Percentiles rank a stretch among this genome's conserved stretches.
These are phyloP conservation scores for Heritiera fomes DNA, from an alignment of 345 rosid genomes.

Conservation along the genomic window DNA sequence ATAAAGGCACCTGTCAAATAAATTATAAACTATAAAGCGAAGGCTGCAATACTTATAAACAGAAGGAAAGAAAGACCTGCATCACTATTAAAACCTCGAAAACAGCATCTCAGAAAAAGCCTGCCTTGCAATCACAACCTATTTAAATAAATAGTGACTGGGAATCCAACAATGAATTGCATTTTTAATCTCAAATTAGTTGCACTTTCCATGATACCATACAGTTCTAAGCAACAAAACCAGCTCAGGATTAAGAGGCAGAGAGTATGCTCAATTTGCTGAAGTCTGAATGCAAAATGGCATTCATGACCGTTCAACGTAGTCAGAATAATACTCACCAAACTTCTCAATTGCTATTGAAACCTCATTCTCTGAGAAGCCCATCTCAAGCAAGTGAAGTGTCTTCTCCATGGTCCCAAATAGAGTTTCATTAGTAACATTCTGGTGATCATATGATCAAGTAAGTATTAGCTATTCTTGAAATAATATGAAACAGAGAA, in stretches of 20 bases:
- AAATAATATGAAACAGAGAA: not conserved
- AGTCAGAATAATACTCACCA: slow-evolving; percentile 46
- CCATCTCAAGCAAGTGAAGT: slow-evolving; percentile 80
- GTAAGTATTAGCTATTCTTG: slow-evolving; percentile 17
- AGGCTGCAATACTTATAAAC: not conserved
- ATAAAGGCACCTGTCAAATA: not conserved
- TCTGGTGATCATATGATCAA: slow-evolving; percentile 41
- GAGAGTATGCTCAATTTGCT: not conserved
- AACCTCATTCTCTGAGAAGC: slow-evolving; percentile 82
- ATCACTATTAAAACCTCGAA: slow-evolving; percentile 1
- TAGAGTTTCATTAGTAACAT: slow-evolving; percentile 53
- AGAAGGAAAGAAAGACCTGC: not conserved
- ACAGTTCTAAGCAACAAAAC: slow-evolving; percentile 19
- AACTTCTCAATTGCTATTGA: slow-evolving; percentile 64
- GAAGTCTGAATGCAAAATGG: not conserved
- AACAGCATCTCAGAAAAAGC: not conserved
- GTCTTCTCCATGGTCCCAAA: slow-evolving; percentile 46
- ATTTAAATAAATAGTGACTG: no score
- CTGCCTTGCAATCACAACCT: no score
- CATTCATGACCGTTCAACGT: slow-evolving; percentile 13
- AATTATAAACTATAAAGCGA: not conserved
- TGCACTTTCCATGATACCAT: slow-evolving; percentile 11
- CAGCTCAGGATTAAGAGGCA: not conserved
- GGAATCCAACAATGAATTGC: not conserved
- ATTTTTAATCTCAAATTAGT: slow-evolving; percentile 30